These are phyloP conservation scores for Komagataella ulmi DNA, from an alignment of 805 yeast species.

Conservation along the genomic window DNA sequence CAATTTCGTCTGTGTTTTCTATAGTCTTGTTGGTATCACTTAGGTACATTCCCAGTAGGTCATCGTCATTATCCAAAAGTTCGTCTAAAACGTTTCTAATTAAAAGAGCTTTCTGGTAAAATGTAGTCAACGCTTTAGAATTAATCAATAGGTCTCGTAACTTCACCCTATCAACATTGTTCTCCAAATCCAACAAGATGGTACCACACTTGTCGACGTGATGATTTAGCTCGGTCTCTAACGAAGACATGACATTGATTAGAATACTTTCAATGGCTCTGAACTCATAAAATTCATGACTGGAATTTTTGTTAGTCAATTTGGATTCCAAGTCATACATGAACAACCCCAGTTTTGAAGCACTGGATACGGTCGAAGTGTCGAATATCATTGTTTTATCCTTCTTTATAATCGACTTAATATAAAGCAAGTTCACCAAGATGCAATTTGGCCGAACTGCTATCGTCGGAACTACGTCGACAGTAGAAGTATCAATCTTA, in stretches of 20 bases:
- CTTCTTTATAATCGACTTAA: constrained; percentile 76
- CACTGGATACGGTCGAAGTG: constrained; percentile 47
- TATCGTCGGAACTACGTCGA: constrained; percentile 82
- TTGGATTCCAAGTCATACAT: constrained; percentile 78
- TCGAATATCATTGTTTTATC: constrained; percentile 80
- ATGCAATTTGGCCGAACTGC: constrained; percentile 70
- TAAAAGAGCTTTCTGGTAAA: constrained; percentile 62
- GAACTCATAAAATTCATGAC: constrained; percentile 59
- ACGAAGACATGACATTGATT: constrained; percentile 63
- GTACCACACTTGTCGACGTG: constrained; percentile 46
- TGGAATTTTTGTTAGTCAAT: constrained; percentile 25
- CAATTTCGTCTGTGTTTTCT: constrained; percentile 49
- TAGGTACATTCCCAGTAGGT: constrained; percentile 66
- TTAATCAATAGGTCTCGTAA: constrained; percentile 60
- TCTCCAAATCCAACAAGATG: constrained; percentile 61
- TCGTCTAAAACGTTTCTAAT: constrained; percentile 78
- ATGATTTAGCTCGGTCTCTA: constrained; percentile 61
- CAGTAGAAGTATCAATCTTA: constrained; percentile 60
- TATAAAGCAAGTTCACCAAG: constrained; percentile 71
- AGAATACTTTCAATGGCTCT: constrained; percentile 73
- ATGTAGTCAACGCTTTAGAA: constrained; percentile 58
- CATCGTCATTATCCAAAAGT: constrained; percentile 76
- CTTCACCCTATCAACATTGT: constrained; percentile 63
- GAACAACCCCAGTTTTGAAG: constrained; percentile 58
- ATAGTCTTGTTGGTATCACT: constrained; percentile 22